phyloP scores from a whole-genome alignment of 495 filamentous ascomycete species.

The Hypoxylon lienhwacheense region DNA sequence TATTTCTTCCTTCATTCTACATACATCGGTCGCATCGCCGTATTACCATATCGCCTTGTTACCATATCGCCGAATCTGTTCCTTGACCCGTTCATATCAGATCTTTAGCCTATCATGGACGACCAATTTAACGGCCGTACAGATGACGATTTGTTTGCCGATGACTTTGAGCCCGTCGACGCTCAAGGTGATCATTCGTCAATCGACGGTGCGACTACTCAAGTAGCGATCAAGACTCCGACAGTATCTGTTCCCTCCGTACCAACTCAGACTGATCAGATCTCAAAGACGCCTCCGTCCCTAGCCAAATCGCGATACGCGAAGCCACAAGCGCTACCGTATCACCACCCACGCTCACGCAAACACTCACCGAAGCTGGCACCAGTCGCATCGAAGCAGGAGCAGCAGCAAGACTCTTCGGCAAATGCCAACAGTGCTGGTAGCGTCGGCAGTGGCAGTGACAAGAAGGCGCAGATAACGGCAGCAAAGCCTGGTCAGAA shows the following conservation, averaged over 20 bases:
- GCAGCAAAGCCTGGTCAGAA: conserved; percentile 37
- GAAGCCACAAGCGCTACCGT: conserved; percentile 12
- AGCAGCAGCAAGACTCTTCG: conserved; percentile 1
- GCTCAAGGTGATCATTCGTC: conserved; percentile 9
- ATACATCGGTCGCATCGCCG: neutral
- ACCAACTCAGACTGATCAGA: conserved; percentile 2
- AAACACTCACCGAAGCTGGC: conserved; percentile 32
- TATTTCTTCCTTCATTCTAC: neutral
- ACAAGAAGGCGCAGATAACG: conserved; percentile 11
- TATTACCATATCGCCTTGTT: neutral
- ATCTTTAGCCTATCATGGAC: conserved; percentile 34
- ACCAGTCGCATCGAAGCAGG: conserved; percentile 4
- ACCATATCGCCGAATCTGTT: neutral
- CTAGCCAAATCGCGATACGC: conserved; percentile 48
- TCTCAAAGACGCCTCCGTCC: conserved; percentile 19
- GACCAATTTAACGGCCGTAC: conserved; percentile 56
- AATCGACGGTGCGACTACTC: neutral
- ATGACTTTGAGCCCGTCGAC: conserved; percentile 52
- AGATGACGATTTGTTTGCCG: conserved; percentile 55
- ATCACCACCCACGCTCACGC: conserved; percentile 27
- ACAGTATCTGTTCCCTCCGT: neutral
- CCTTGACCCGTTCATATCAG: neutral
- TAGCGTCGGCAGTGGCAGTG: neutral
- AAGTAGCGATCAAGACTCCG: neutral
- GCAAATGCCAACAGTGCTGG: conserved; percentile 1